These are phyloP conservation scores for Neonectria neomacrospora DNA, from an alignment of 2,329 filamentous ascomycete genomes.

Conservation along the genomic window DNA sequence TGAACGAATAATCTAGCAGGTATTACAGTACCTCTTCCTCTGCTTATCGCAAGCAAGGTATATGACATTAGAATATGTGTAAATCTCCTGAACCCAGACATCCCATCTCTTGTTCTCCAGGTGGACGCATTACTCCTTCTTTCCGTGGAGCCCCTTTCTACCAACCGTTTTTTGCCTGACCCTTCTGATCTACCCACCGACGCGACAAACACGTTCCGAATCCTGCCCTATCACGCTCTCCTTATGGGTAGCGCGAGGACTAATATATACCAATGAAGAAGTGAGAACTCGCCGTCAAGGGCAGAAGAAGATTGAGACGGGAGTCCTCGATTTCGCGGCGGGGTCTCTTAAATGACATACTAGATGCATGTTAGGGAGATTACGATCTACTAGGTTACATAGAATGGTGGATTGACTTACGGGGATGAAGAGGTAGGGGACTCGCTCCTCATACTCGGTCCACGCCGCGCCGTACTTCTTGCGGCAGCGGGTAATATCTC, in stretches of 20 bases:
- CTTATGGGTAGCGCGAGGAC: background rate
- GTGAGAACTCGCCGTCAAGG: conserved; percentile 1
- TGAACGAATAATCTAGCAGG: conserved; percentile 9
- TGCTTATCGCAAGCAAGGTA: conserved; percentile 6
- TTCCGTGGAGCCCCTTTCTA: background rate
- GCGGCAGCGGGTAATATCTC: conserved; percentile 82
- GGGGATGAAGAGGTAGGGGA: conserved; percentile 88
- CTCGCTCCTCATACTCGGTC: conserved; percentile 80
- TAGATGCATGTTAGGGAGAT: conserved; percentile 38
- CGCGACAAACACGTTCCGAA: background rate
- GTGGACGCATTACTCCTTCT: background rate
- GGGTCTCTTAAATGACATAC: conserved; percentile 55
- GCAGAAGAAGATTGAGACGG: conserved; percentile 1
- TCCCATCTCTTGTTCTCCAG: background rate
- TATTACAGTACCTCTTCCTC: conserved; percentile 10
- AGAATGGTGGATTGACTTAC: conserved; percentile 48
- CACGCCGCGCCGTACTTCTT: conserved; percentile 85
- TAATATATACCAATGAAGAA: conserved; percentile 17
- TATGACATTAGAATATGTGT: conserved; percentile 20
- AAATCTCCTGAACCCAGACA: background rate
- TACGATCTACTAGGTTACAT: no score
- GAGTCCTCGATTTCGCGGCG: background rate
- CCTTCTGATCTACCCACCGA: background rate
- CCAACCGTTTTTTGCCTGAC: background rate
- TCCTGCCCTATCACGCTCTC: conserved; percentile 6